Base-by-base conservation (phyloP, 306 rosid species). In the Ormosia emarginata region DNA sequence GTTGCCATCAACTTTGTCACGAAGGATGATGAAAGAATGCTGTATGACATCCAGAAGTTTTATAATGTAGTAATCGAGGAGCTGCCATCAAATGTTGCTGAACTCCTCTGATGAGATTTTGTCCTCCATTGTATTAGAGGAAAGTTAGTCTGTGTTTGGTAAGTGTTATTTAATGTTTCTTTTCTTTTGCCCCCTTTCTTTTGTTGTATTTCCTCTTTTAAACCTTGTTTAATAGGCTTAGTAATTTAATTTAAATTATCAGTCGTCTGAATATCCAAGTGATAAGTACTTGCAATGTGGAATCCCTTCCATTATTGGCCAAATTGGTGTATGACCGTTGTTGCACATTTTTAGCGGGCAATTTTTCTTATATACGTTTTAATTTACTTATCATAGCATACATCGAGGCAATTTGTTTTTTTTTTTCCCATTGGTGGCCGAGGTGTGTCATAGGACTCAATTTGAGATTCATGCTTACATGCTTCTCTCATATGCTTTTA, bases 1-100 rank as follows among this genome's bases (percentile, higher is more conserved):
- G 94, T 92, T 34, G 97, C 97, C 66, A 92, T 92, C 83, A 92
- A 92, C 89, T 92, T 90, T 52, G 89, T 92, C 47, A 89, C 92
- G 0, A 81, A 33, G 66, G 94, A 92, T 4, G 97, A 92, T 68
- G 93, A 85, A 29, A 83, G 86, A 84, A 92, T 90, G 97, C 85
- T 90, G 83, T 82, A 12, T 53, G 97, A 92, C 84, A 90, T 92
- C 86, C 97, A 90, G 88, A 92, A 74, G 93, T 92, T 92, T 80
- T 92, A 92, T 5, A 92, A 92, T 44, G 94, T 92, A 71, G 14
- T 79, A 66, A 59, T 92, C 17, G 97, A 92, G 90, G 97, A 92
- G 92, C 89, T 92, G 86, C 97, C 94, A 18, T 83, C 93, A 11
- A 90, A 92, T 82, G 94, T 92, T 44, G 97, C 94, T 39, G 94